phyloP scores from a whole-genome alignment of 2,329 filamentous ascomycete genomes.

The Penicillium sp. region DNA sequence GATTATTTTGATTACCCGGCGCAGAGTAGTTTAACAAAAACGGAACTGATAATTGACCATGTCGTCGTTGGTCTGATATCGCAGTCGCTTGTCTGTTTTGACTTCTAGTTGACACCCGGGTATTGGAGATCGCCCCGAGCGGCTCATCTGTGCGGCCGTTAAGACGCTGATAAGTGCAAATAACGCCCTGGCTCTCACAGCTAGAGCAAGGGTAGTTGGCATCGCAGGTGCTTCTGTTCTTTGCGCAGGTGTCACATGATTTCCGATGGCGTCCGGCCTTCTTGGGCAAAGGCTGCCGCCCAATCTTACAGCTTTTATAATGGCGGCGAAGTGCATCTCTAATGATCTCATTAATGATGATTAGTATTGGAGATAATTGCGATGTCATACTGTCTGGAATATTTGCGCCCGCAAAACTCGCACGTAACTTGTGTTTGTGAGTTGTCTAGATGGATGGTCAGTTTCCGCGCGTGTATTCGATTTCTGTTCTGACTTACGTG shows the following conservation, averaged over 20 bases:
- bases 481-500: conserved; percentile 5
- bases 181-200: background rate
- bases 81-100: background rate
- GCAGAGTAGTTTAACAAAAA: conserved; percentile 16
- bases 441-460: conserved; percentile 2
- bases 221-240: conserved; percentile 5
- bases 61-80: background rate
- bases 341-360: background rate
- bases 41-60: conserved; percentile 4
- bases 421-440: conserved; percentile 2
- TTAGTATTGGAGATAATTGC: background rate
- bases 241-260: conserved; percentile 10
- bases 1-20: conserved; percentile 2
- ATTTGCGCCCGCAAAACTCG: conserved; percentile 11
- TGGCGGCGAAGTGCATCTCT: conserved; percentile 15
- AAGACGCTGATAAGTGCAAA: conserved; percentile 8
- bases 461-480: background rate
- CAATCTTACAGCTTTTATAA: conserved; percentile 10
- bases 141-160: background rate
- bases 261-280: conserved; percentile 11
- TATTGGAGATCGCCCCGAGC: background rate
- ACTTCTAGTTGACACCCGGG: background rate
- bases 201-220: background rate
- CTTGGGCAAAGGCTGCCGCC: background rate
- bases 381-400: conserved; percentile 9